Evolutionary conservation across 208 protist genomes (phyloP).

Genomic region (Crithidia sp.): DNA sequence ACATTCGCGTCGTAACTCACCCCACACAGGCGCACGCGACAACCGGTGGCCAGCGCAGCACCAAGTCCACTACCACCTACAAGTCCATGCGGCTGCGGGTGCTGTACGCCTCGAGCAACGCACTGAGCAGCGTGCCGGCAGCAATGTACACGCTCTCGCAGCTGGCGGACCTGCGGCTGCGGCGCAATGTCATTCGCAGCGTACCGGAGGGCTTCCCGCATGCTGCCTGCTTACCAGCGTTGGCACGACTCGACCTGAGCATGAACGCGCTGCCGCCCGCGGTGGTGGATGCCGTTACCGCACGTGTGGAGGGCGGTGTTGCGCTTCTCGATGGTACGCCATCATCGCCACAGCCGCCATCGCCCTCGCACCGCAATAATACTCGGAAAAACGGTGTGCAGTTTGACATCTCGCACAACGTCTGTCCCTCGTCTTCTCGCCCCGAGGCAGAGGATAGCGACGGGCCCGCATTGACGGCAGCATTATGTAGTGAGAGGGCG

Average conservation of each 20-base stretch:
- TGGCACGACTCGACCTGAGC: constrained; percentile 27
- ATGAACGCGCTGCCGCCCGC: constrained; percentile 28
- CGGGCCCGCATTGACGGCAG: no score
- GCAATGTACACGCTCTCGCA: constrained; percentile 37
- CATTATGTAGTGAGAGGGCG: no score
- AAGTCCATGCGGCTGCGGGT: constrained; percentile 42
- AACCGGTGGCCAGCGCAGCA: constrained; percentile 4
- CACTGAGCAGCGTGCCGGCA: constrained; percentile 28
- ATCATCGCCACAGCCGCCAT: neutral
- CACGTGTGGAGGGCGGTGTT: constrained; percentile 3
- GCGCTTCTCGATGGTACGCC: neutral
- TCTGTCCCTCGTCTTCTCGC: no score
- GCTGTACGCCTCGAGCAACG: constrained; percentile 58
- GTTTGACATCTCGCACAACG: neutral
- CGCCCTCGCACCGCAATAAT: neutral
- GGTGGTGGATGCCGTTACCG: constrained; percentile 8
- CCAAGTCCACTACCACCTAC: constrained; percentile 5
- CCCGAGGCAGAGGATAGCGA: no score
- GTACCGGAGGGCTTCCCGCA: constrained; percentile 35
- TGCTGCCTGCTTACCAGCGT: constrained; percentile 12
- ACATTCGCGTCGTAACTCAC: constrained; percentile 18
- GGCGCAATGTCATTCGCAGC: constrained; percentile 18
- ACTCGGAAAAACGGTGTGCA: neutral
- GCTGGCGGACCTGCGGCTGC: constrained; percentile 48
- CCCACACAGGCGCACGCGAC: constrained; percentile 16